These are phyloP conservation scores for Barnettozyma sucrosica DNA, from an alignment of 805 yeast species.

Conservation along the genomic window DNA sequence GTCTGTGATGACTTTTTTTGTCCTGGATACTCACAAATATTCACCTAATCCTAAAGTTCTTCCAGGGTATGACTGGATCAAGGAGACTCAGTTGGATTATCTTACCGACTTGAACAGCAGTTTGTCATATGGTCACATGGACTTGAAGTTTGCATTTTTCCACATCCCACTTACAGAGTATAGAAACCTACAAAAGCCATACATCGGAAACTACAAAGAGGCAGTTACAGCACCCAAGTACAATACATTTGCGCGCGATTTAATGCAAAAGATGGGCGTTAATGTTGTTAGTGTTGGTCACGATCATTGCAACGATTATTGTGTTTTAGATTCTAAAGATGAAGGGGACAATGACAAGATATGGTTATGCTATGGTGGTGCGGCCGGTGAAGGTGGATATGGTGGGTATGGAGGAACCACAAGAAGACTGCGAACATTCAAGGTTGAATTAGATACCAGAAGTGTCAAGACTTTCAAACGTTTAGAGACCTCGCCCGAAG, in stretches of 20 bases:
- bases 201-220: conserved; percentile 66
- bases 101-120: conserved; percentile 34
- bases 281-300: conserved; percentile 81
- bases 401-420: conserved; percentile 87
- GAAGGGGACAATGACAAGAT: conserved; percentile 29
- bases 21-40: conserved; percentile 81
- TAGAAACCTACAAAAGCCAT: conserved; percentile 37
- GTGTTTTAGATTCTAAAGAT: conserved; percentile 50
- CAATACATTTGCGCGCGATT: conserved; percentile 60
- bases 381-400: conserved; percentile 91
- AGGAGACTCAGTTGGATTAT: conserved; percentile 59
- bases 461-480: conserved; percentile 65
- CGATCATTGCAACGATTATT: conserved; percentile 93
- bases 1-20: conserved; percentile 58
- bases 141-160: conserved; percentile 81
- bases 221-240: conserved; percentile 71
- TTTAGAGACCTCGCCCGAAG: conserved; percentile 48
- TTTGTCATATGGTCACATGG: conserved; percentile 28
- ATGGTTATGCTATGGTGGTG: conserved; percentile 95
- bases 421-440: conserved; percentile 73
- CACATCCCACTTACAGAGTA: conserved; percentile 93
- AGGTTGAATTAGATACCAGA: conserved; percentile 46
- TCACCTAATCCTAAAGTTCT: conserved; percentile 57
- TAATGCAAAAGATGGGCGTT: conserved; percentile 63
- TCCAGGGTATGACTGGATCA: conserved; percentile 86